Evolutionary conservation across 306 rosid genomes (phyloP).

Genomic region (Geum urbanum): DNA sequence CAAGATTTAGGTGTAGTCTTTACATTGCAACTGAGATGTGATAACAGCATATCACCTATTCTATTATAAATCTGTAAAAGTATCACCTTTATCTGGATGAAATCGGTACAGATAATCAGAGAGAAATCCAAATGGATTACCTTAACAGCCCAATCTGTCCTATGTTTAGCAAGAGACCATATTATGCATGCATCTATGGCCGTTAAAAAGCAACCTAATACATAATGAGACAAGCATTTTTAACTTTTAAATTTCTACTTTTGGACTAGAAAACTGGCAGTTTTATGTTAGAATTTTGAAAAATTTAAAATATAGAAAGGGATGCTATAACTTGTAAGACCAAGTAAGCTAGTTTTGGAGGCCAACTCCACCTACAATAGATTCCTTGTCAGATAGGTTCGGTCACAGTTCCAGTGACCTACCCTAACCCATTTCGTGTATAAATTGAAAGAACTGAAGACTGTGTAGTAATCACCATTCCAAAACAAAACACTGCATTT

Average conservation of each 20-base stretch:
- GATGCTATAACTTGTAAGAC: neutral
- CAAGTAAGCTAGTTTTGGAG: slow-evolving; percentile 20
- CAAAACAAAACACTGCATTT: slow-evolving; percentile 11
- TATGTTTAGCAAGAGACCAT: neutral
- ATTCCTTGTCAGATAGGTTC: slow-evolving; percentile 18
- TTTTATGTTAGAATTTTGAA: neutral
- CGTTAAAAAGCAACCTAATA: slow-evolving; percentile 3
- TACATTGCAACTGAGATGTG: neutral
- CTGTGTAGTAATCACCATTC: neutral
- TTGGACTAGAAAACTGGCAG: neutral
- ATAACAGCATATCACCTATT: neutral
- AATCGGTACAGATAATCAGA: neutral
- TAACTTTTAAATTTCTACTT: neutral
- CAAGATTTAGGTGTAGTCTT: neutral
- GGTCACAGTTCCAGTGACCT: slow-evolving; percentile 32
- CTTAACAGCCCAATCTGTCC: neutral
- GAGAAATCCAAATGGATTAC: neutral
- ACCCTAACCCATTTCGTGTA: slow-evolving; percentile 36
- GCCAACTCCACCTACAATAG: slow-evolving; percentile 25
- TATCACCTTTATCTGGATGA: neutral
- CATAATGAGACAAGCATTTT: neutral
- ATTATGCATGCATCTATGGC: neutral
- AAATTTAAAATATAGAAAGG: neutral
- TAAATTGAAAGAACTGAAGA: neutral
- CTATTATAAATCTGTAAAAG: neutral